Evolutionary conservation across 2,329 filamentous ascomycete species (phyloP), one percentile per base, ranked within the genome.

Genomic region (Colletotrichum sp.): DNA sequence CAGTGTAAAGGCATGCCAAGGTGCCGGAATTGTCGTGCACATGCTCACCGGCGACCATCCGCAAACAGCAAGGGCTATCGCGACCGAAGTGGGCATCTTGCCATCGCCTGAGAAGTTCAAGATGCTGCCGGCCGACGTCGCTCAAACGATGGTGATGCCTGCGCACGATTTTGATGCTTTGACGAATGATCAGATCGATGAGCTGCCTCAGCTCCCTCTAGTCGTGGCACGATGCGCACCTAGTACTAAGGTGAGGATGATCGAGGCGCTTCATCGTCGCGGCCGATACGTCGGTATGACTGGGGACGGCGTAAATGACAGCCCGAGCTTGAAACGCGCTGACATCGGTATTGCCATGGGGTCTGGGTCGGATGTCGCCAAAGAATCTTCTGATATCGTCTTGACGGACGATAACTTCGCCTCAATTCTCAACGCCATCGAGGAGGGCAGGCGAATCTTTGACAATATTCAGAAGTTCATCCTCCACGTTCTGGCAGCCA

Each of bases 391-490:
- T 0, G 93, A 94, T 79, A 92, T 95, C 72, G 91, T 94, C 15
- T 85, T 95, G 8, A 93, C 92, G 1, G 92, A 95, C 81, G 93
- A 95, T 82, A 95, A 95, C 84, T 95, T 95, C 78, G 92, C 93
- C 5, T 92, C 90, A 7, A 95, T 95, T 72, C 89, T 95, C 61
- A 92, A 92, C 72, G 93, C 93, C 5, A 92, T 95, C 25, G 92
- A 94, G 81, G 93, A 95, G 83, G 93, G 93, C 30, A 90, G 93
- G 36, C 88, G 92, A 29, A 93, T 94, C 82, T 95, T 94, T 80
- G 93, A 95, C 82, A 95, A 95, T 81, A 94, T 95, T 79, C 92
- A 95, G 79, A 94, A 94, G 80, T 95, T 95, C 80, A 91, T 95
- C 22, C 88, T 95, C 5, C 93, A 93, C 83, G 86, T 95, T 34